Evolutionary conservation across 2,329 filamentous ascomycete species (phyloP), one percentile per base, ranked within the genome.

Genomic region (Diplodia seriata): DNA sequence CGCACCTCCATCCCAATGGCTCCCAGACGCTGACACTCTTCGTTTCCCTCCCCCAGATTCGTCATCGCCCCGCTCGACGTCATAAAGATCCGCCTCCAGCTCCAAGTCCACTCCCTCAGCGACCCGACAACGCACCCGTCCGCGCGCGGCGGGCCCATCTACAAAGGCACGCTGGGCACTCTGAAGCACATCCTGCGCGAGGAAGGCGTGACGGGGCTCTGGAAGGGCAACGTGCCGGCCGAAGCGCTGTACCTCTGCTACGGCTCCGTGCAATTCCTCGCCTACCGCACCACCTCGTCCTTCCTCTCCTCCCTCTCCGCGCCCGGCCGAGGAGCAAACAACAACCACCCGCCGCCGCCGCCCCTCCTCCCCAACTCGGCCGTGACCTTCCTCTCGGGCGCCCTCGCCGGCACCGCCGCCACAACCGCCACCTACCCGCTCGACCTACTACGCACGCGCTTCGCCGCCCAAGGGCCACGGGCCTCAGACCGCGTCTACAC

Each of bases 181-280:
- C 83, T 97, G 76, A 86, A 85, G 68, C 86, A 90, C 70, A 98
- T 98, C 74, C 78, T 94, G 63, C 83, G 82, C 33, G 85, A 93
- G 74, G 95, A 99, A 78, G 95, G 95, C 51, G 76, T 98, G 72
- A 90, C 90, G 4, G 87, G 89, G 36, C 86, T 99, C 71, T 99
- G 95, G 95, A 98, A 98, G 84, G 95, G 95, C 77, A 99, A 99
- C 77, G 89, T 99, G 69, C 94, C 95, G 49, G 95, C 95, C 63
- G 95, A 98, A 84, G 82, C 95, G 70, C 89, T 99, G 82, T 99
- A 99, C 82, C 85, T 99, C 72, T 90, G 89, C 78, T 99, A 98
- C 81, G 90, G 92, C 70, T 91, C 91, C 70, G 84, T 92, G 40
- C 95, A 99, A 80, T 99, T 99, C 84, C 90, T 91, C 36, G 85